Evolutionary conservation across 306 rosid genomes (phyloP).

Genomic region (Comarum palustre): DNA sequence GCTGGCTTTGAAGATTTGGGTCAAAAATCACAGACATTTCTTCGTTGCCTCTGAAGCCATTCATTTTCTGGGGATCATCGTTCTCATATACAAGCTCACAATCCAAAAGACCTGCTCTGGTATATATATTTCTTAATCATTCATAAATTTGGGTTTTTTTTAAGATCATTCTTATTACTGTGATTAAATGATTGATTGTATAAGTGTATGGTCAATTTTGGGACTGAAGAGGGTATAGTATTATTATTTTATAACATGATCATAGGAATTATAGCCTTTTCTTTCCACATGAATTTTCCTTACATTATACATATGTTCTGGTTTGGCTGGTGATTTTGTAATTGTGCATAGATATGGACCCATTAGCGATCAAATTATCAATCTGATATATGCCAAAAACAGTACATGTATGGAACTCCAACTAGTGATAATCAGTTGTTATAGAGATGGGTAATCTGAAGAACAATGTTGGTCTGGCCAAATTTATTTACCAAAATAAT

Average conservation of each 20-base stretch:
- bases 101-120: slow-evolving; percentile 78
- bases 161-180: background rate
- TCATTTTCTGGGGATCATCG: slow-evolving; percentile 53
- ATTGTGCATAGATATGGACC: background rate
- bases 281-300: background rate
- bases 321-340: background rate
- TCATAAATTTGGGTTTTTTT: background rate
- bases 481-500: background rate
- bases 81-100: slow-evolving; percentile 67
- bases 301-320: background rate
- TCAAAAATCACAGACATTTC: slow-evolving; percentile 29
- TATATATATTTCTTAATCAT: slow-evolving; percentile 13
- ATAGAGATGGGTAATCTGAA: background rate
- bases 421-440: background rate
- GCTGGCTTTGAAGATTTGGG: slow-evolving; percentile 36
- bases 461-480: background rate
- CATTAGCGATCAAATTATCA: background rate
- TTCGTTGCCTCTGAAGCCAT: slow-evolving; percentile 46
- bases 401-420: background rate
- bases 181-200: background rate
- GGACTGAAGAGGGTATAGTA: background rate
- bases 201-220: background rate
- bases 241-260: background rate
- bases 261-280: background rate
- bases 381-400: background rate